A percentile compares a stretch with the other conserved stretches of the same genome.
phyloP scores from a whole-genome alignment of 345 rosid genomes.

The Cardamine chenopodiifolia region DNA sequence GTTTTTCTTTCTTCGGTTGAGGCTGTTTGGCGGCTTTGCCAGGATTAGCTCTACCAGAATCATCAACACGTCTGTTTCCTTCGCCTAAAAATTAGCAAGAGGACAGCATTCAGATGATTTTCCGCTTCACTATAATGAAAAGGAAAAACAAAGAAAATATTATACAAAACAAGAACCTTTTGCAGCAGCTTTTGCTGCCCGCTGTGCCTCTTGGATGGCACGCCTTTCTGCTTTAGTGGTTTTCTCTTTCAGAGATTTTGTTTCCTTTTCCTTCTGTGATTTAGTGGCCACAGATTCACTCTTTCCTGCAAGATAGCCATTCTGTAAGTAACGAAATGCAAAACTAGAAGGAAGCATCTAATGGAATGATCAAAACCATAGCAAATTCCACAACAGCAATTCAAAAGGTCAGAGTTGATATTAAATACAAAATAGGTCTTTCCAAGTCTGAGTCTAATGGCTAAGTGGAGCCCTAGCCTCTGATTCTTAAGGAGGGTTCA shows the following conservation, averaged over 20 bases:
- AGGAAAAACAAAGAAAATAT: not conserved
- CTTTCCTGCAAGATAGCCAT: constrained; percentile 49
- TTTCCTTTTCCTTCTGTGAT: constrained; percentile 44
- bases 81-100: constrained; percentile 42
- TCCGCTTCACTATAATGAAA: not conserved
- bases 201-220: constrained; percentile 68
- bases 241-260: constrained; percentile 56
- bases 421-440: not conserved
- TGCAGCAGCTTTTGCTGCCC: constrained; percentile 61
- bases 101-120: constrained; percentile 9
- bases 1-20: constrained; percentile 56
- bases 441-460: not conserved
- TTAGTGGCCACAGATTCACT: constrained; percentile 34
- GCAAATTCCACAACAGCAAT: constrained; percentile 4
- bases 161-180: constrained; percentile 38
- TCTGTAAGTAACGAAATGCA: constrained; percentile 24
- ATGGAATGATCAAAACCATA: constrained; percentile 4
- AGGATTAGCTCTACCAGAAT: constrained; percentile 43
- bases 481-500: not conserved
- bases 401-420: not conserved
- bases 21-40: constrained; percentile 55
- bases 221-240: constrained; percentile 75
- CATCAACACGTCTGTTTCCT: constrained; percentile 50
- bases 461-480: not conserved
- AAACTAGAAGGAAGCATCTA: constrained; percentile 9